These are phyloP conservation scores for Diaporthe ampelina DNA, from an alignment of 2,329 filamentous ascomycete genomes.

Conservation along the genomic window DNA sequence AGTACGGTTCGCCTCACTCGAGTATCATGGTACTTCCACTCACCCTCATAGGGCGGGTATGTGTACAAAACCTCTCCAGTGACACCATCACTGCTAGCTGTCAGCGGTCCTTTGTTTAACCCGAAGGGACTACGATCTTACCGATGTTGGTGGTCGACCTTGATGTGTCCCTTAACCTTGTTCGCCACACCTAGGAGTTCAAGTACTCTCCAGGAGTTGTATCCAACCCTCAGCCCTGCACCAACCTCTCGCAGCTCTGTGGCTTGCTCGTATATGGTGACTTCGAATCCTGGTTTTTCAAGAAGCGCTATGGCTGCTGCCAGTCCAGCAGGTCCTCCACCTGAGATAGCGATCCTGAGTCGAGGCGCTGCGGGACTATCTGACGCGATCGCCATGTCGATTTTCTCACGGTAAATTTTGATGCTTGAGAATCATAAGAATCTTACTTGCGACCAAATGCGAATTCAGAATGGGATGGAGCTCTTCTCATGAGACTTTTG, in stretches of 20 bases:
- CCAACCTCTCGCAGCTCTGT: constrained; percentile 34
- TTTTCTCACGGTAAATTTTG: accelerated
- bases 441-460: too few relatives aligned
- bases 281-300: constrained; percentile 25
- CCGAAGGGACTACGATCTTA: not conserved
- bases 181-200: constrained; percentile 35
- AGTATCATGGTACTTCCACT: constrained; percentile 30
- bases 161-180: constrained; percentile 33
- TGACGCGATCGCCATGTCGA: constrained; percentile 16
- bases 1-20: constrained; percentile 24
- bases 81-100: not conserved
- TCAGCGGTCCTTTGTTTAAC: not conserved
- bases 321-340: constrained; percentile 32
- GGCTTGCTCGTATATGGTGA: constrained; percentile 35
- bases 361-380: not conserved
- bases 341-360: constrained; percentile 27
- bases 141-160: constrained; percentile 37
- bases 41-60: constrained; percentile 28
- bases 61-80: constrained; percentile 26
- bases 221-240: constrained; percentile 29
- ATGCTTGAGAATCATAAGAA: accelerated
- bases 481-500: not conserved
- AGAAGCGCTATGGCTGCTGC: constrained; percentile 27
- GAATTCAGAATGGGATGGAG: not conserved
- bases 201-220: constrained; percentile 38